A percentile compares a stretch with the other conserved stretches of the same genome.
These are phyloP conservation scores for Trametes sanguinea DNA, from an alignment of 768 basidiomycete species.

Conservation along the genomic window DNA sequence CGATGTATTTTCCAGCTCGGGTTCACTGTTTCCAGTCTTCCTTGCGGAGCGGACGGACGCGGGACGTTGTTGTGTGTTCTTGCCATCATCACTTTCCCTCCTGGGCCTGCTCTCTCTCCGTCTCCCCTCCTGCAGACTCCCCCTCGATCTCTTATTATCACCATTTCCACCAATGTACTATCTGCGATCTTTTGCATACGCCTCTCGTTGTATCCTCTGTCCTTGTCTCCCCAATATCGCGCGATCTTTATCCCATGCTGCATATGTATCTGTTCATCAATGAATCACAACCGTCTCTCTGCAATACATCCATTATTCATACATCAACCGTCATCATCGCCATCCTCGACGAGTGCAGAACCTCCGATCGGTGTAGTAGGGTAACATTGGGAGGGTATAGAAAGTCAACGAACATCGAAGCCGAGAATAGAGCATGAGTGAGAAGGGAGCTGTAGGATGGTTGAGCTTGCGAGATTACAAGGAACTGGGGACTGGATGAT, in stretches of 20 bases:
- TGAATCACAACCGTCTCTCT: background rate
- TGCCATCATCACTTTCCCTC: background rate
- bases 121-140: background rate
- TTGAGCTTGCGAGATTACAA: too few relatives aligned
- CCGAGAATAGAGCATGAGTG: too few relatives aligned
- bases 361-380: too few relatives aligned
- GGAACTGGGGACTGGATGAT: too few relatives aligned
- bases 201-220: constrained; percentile 1
- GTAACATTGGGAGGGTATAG: too few relatives aligned
- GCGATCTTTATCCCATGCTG: background rate
- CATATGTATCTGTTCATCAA: constrained; percentile 16
- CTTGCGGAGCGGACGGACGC: constrained; percentile 22
- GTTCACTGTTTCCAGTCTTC: background rate
- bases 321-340: background rate
- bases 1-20: constrained; percentile 16
- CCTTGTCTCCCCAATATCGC: background rate
- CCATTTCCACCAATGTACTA: constrained; percentile 11
- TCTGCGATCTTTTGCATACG: background rate
- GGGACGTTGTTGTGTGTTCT: background rate
- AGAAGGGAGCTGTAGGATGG: too few relatives aligned
- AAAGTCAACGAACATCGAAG: too few relatives aligned
- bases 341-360: too few relatives aligned
- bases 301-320: constrained; percentile 14
- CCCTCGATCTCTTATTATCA: background rate
- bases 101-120: background rate